A percentile compares a stretch with the other conserved stretches of the same genome.
Conservation (phyloP, 2,329 filamentous ascomycete genomes). For the Zymoseptoria passerinii region DNA sequence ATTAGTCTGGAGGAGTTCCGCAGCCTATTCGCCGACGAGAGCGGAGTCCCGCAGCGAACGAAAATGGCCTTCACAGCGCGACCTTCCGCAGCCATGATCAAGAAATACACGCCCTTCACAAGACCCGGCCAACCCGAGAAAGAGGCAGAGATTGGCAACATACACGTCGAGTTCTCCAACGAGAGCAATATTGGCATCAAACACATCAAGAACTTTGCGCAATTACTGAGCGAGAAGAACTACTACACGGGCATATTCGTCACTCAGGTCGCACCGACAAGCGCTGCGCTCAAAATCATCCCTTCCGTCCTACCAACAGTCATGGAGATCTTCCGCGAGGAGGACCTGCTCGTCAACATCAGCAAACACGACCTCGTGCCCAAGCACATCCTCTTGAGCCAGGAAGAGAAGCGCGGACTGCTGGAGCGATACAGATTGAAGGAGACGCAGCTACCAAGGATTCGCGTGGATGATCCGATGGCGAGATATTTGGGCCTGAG, state of each 20-base stretch:
- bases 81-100: slow-evolving; percentile 74
- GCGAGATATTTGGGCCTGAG: slow-evolving; percentile 84
- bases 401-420: slow-evolving; percentile 79
- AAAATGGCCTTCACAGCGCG: slow-evolving; percentile 83
- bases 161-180: slow-evolving; percentile 87
- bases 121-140: slow-evolving; percentile 52
- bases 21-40: slow-evolving; percentile 58
- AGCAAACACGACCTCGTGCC: slow-evolving; percentile 96
- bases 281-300: slow-evolving; percentile 80
- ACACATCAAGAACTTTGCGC: slow-evolving; percentile 83
- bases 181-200: slow-evolving; percentile 78
- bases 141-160: slow-evolving; percentile 61
- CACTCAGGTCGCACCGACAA: slow-evolving; percentile 70
- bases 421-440: slow-evolving; percentile 88
- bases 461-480: slow-evolving; percentile 85
- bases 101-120: slow-evolving; percentile 68
- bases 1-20: slow-evolving; percentile 80
- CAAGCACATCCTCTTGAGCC: slow-evolving; percentile 80
- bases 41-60: slow-evolving; percentile 69
- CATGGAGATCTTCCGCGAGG: slow-evolving; percentile 92
- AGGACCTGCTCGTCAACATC: slow-evolving; percentile 95
- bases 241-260: slow-evolving; percentile 89
- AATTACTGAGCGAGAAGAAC: slow-evolving; percentile 68
- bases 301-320: slow-evolving; percentile 67
- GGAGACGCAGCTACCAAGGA: slow-evolving; percentile 92